Base-by-base conservation (phyloP, 2,329 filamentous ascomycete species). In the Paraconiothyrium sp. region DNA sequence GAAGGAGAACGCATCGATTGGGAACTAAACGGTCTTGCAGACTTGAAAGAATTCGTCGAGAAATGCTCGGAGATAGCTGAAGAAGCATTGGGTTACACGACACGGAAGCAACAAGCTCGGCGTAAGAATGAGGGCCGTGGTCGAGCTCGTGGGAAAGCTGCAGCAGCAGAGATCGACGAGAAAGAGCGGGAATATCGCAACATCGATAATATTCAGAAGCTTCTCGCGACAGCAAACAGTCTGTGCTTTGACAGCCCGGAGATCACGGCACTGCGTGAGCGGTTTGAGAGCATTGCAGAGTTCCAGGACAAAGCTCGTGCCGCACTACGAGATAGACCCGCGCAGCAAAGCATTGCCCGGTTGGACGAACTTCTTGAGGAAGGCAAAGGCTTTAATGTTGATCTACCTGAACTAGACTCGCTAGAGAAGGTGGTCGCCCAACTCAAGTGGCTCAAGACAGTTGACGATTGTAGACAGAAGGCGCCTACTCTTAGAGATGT, bases 31-130 rank as follows among this genome's bases (percentile, higher is more conserved):
- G 94, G 93, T 65, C 86, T 99, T 65, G 86, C 91, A 71, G 88
- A 92, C 70, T 85, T 99, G 70, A 91, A 89, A 80, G 88, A 90
- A 68, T 99, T 97, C 81, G 95, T 99, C 77, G 93, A 97, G 71
- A 90, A 92, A 73, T 98, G 95, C 83, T 96, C 97, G 79, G 93
- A 97, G 76, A 97, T 96, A 92, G 93, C 97, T 65, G 95, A 98
- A 73, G 94, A 98, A 81, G 95, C 95, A 67, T 95, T 92, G 73
- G 94, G 92, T 76, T 99, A 96, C 83, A 97, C 94, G 73, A 94
- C 95, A 61, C 92, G 95, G 70, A 99, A 99, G 82, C 94, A 97
- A 82, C 94, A 97, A 80, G 97, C 96, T 75, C 91, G 95, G 65
- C 92, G 94, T 64, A 98, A 98, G 81, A 97, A 91, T 78, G 94